phyloP scores from a whole-genome alignment of 2,329 filamentous ascomycete genomes.

The Ophioceras dolichostomum region DNA sequence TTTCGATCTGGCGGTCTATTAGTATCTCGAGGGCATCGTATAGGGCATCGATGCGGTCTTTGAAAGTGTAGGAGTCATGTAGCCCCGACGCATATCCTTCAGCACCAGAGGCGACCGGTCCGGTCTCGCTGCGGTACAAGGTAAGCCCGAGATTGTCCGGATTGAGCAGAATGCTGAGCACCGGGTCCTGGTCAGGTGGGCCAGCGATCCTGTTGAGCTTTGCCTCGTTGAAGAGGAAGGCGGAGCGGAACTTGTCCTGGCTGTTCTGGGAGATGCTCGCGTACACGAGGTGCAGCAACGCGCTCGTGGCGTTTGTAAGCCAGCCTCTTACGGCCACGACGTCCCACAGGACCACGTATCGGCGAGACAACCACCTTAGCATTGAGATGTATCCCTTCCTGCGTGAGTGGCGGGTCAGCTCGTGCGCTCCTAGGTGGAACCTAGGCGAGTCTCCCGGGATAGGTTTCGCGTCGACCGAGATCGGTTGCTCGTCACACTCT shows the following conservation, averaged over 20 bases:
- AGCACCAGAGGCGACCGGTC: too few species aligned
- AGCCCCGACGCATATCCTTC: too few species aligned
- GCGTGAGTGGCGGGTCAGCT: too few species aligned
- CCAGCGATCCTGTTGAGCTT: too few species aligned
- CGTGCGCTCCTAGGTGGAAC: too few species aligned
- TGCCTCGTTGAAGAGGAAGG: background rate
- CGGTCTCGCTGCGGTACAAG: too few species aligned
- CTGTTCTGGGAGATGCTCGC: conserved; percentile 7
- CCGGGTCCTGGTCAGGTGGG: too few species aligned
- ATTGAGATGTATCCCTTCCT: conserved; percentile 3
- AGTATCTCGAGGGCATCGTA: conserved; percentile 12
- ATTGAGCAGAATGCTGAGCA: too few species aligned
- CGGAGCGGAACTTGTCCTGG: background rate
- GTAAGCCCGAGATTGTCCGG: too few species aligned
- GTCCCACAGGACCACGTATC: conserved; percentile 14
- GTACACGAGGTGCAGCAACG: conserved; percentile 11
- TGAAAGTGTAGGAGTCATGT: conserved; percentile 5
- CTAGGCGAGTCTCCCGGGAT: too few species aligned
- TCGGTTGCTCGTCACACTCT: too few species aligned
- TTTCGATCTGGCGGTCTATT: conserved; percentile 10
- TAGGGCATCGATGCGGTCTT: conserved; percentile 9
- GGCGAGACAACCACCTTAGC: conserved; percentile 8
- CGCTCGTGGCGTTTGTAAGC: conserved; percentile 15
- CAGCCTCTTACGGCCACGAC: conserved; percentile 14
- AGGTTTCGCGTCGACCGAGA: too few species aligned